phyloP scores from a whole-genome alignment of 371 early-diverging fungal species.

The Circinella umbellata region DNA sequence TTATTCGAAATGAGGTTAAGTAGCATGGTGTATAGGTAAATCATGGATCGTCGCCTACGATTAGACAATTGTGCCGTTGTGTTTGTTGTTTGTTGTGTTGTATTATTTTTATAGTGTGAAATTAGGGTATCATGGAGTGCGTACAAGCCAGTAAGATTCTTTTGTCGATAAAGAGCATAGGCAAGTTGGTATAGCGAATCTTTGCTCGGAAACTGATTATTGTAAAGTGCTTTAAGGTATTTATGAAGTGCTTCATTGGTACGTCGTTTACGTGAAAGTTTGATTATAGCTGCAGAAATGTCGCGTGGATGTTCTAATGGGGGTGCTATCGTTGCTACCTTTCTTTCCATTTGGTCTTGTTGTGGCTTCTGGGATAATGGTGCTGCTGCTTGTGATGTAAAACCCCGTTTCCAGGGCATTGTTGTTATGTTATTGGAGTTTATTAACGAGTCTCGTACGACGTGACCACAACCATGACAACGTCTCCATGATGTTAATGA shows the following conservation, averaged over 20 bases:
- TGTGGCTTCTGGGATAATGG: not conserved
- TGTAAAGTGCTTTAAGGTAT: constrained; percentile 13
- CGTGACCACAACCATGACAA: not conserved
- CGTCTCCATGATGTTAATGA: not conserved
- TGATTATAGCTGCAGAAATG: constrained; percentile 2
- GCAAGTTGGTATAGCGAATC: constrained; percentile 25
- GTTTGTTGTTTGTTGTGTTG: too few relatives aligned
- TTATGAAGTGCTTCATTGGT: constrained; percentile 3
- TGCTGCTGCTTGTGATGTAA: not conserved
- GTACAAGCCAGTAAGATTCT: constrained; percentile 22
- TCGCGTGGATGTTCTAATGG: not conserved
- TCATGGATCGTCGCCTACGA: constrained; percentile 16
- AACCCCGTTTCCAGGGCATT: not conserved
- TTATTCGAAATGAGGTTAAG: constrained; percentile 14
- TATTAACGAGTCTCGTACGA: not conserved
- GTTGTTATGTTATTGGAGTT: not conserved
- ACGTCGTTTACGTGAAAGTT: constrained; percentile 6
- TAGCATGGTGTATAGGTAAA: constrained; percentile 26
- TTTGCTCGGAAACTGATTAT: constrained; percentile 17
- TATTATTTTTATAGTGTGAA: constrained; percentile 6
- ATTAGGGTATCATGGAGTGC: constrained; percentile 27
- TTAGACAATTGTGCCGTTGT: constrained; percentile 10
- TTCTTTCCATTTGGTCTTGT: not conserved
- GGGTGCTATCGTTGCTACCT: not conserved
- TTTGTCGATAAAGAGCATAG: constrained; percentile 15